Percentiles rank a stretch among this genome's conserved stretches.
Conservation (phyloP, 768 basidiomycete genomes). For the Mycena olivaceomarginata region DNA sequence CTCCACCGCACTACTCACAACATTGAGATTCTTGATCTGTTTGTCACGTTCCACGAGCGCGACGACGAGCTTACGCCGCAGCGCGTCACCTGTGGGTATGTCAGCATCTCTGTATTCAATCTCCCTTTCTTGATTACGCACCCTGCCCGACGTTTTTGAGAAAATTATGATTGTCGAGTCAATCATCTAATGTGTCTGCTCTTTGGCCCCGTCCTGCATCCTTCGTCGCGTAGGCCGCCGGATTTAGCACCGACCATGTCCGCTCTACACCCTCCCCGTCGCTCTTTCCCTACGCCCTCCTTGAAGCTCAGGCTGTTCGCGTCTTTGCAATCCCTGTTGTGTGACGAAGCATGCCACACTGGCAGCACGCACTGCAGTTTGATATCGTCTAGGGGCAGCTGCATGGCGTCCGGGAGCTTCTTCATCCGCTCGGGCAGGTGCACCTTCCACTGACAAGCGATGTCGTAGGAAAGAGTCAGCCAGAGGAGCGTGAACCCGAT, state of each 20-base stretch:
- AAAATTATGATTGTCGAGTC: slow-evolving; percentile 23
- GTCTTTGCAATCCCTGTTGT: slow-evolving; percentile 37
- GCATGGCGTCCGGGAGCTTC: no score
- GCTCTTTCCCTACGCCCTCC: no score
- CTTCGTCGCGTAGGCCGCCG: slow-evolving; percentile 45
- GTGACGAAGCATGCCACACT: slow-evolving; percentile 32
- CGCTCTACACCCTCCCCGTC: slow-evolving; percentile 41
- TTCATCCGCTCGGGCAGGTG: no score
- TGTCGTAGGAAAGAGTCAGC: slow-evolving; percentile 43
- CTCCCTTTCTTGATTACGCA: neutral
- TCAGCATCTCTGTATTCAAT: no score
- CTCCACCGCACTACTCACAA: no score
- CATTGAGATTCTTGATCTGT: slow-evolving; percentile 7
- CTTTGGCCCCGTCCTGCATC: slow-evolving; percentile 52
- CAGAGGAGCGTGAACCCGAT: slow-evolving; percentile 2
- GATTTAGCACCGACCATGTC: slow-evolving; percentile 52
- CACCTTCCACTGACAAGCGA: no score
- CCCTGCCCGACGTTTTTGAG: slow-evolving; percentile 36
- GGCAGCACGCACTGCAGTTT: no score
- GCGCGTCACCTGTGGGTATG: neutral
- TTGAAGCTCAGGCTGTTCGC: slow-evolving; percentile 34
- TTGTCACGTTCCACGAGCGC: slow-evolving; percentile 28
- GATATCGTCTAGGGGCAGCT: no score
- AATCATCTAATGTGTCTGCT: slow-evolving; percentile 49
- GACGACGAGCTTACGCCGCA: slow-evolving; percentile 12